These are phyloP conservation scores for Encephalitozoon intestinalis DNA, from an alignment of 371 early-diverging fungal species.

Conservation along the genomic window DNA sequence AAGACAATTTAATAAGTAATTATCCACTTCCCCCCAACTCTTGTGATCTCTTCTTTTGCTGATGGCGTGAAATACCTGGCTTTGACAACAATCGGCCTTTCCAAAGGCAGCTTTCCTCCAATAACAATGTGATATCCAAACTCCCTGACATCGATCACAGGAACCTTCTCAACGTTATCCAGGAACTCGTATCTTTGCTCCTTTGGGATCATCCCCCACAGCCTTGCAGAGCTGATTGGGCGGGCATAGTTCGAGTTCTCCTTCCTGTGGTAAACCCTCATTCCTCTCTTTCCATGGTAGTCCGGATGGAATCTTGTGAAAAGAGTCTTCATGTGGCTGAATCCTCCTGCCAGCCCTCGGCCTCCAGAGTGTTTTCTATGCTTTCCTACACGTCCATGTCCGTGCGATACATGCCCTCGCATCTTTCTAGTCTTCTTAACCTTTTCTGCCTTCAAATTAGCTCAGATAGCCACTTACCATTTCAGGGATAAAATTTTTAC, in stretches of 20 bases:
- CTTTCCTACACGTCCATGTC: constrained; percentile 70
- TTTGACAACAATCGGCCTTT: constrained; percentile 88
- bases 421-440: constrained; percentile 57
- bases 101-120: constrained; percentile 74
- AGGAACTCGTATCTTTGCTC: constrained; percentile 74
- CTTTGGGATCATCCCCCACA: constrained; percentile 83
- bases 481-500: constrained; percentile 43
- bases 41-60: constrained; percentile 96
- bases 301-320: constrained; percentile 99
- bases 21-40: constrained; percentile 79
- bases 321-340: constrained; percentile 96
- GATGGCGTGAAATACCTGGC: constrained; percentile 79
- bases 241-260: constrained; percentile 76
- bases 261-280: constrained; percentile 94
- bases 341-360: constrained; percentile 97
- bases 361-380: constrained; percentile 99
- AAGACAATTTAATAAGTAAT: constrained; percentile 17
- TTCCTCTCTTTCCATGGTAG: constrained; percentile 99
- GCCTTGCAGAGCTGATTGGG: constrained; percentile 77
- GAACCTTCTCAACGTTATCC: constrained; percentile 71
- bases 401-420: constrained; percentile 62
- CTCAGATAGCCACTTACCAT: constrained; percentile 22
- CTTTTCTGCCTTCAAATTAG: constrained; percentile 29
- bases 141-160: constrained; percentile 58
- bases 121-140: constrained; percentile 88